These are phyloP conservation scores for Suillus variegatus DNA, from an alignment of 768 basidiomycete species.

Conservation along the genomic window DNA sequence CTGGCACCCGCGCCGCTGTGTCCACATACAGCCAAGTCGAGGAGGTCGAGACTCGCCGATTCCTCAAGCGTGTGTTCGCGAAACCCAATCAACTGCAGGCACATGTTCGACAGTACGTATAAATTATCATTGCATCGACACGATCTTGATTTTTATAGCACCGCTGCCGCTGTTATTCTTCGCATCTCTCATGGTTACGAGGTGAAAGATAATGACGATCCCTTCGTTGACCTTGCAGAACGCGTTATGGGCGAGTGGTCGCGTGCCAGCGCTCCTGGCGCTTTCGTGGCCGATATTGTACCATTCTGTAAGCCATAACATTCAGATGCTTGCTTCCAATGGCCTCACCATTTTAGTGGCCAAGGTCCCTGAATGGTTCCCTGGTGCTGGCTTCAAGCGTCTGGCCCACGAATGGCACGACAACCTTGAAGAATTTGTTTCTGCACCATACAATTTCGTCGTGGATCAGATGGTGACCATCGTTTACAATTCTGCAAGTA, in stretches of 20 bases:
- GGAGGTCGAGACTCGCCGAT: slow-evolving; percentile 42
- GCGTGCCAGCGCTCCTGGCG: slow-evolving; percentile 47
- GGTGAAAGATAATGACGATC: slow-evolving; percentile 51
- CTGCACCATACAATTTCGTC: slow-evolving; percentile 56
- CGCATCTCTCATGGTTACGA: slow-evolving; percentile 57
- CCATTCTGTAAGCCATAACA: slow-evolving; percentile 35
- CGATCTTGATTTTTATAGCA: slow-evolving; percentile 26
- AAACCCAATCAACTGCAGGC: slow-evolving; percentile 38
- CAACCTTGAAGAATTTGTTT: slow-evolving; percentile 57
- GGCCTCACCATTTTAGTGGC: slow-evolving; percentile 29
- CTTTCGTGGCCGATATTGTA: slow-evolving; percentile 51
- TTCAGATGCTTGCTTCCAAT: not conserved
- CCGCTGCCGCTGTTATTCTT: slow-evolving; percentile 55
- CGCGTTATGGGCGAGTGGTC: slow-evolving; percentile 52
- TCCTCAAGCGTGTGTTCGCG: slow-evolving; percentile 41
- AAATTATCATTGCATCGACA: not conserved
- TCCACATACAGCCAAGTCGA: slow-evolving; percentile 36
- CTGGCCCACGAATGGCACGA: slow-evolving; percentile 54
- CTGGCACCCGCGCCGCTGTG: slow-evolving; percentile 42
- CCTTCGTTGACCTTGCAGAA: slow-evolving; percentile 52
- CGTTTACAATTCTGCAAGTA: not conserved
- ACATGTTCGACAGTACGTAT: slow-evolving; percentile 42
- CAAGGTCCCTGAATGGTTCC: slow-evolving; percentile 56
- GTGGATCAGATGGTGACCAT: slow-evolving; percentile 57
- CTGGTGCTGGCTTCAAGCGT: slow-evolving; percentile 54